phyloP scores from a whole-genome alignment of 2,329 filamentous ascomycete genomes.

The Apiospora hydei region DNA sequence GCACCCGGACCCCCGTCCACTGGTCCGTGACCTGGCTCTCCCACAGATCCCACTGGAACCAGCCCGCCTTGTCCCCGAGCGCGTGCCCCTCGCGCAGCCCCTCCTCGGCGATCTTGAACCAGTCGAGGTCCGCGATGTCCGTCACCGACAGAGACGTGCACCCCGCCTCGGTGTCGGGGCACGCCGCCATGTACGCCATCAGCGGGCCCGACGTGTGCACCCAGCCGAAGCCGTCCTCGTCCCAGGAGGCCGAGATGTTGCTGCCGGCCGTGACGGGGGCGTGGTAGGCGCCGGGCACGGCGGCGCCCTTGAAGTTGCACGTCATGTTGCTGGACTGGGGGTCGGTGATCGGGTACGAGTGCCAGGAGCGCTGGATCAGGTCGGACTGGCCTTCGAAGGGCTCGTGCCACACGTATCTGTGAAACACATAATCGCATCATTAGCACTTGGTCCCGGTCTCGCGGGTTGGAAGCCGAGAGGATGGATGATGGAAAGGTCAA shows the following conservation, averaged over 20 bases:
- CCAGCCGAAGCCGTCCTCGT: conserved; percentile 52
- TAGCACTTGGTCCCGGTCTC: too few relatives aligned
- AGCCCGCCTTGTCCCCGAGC: conserved; percentile 52
- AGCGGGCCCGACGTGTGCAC: conserved; percentile 65
- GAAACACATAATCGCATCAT: too few relatives aligned
- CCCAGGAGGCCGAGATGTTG: conserved; percentile 58
- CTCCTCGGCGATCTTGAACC: conserved; percentile 67
- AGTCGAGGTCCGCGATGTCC: conserved; percentile 58
- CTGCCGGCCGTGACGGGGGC: conserved; percentile 49
- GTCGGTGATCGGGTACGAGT: conserved; percentile 60
- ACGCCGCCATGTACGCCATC: conserved; percentile 65
- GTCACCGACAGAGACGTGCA: conserved; percentile 39
- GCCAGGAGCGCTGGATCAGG: conserved; percentile 66
- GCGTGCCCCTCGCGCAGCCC: conserved; percentile 54
- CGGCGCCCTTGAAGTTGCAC: conserved; percentile 62
- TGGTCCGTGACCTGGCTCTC: conserved; percentile 20
- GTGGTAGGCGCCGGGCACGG: conserved; percentile 52
- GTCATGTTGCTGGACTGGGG: conserved; percentile 58
- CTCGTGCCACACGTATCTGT: conserved; percentile 18
- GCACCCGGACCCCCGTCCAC: conserved; percentile 57
- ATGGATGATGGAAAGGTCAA: conserved; percentile 35
- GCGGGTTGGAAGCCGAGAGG: too few relatives aligned
- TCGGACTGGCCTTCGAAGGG: conserved; percentile 42
- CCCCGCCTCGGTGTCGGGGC: conserved; percentile 56
- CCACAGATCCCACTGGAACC: conserved; percentile 51